Evolutionary conservation across 176 grass and related monocot species (phyloP).

Genomic region (Luzula sylvatica): DNA sequence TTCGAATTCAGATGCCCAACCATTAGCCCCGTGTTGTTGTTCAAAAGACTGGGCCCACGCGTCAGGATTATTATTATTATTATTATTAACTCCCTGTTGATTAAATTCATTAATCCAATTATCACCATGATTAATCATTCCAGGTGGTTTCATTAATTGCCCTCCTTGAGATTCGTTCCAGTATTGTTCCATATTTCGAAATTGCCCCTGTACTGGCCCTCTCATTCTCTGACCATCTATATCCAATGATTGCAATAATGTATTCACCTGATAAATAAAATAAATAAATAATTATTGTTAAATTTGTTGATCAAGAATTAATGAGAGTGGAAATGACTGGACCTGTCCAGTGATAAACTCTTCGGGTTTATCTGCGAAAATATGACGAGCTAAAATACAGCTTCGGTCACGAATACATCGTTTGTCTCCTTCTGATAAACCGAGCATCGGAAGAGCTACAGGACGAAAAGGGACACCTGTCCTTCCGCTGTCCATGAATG

Average conservation of each 20-base stretch:
- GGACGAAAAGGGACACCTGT: constrained; percentile 90
- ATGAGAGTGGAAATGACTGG: background rate
- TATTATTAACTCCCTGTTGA: constrained; percentile 2
- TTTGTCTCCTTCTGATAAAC: constrained; percentile 94
- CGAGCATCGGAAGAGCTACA: constrained; percentile 74
- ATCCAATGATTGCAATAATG: constrained; percentile 85
- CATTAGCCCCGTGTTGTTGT: constrained; percentile 81
- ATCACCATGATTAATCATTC: constrained; percentile 70
- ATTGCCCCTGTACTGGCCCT: constrained; percentile 57
- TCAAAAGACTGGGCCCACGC: constrained; percentile 85
- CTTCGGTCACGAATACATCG: constrained; percentile 91
- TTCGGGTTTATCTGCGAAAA: constrained; percentile 91
- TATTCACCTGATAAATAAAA: constrained; percentile 62
- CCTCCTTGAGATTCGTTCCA: constrained; percentile 88
- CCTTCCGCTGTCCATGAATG: constrained; percentile 68
- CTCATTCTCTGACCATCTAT: constrained; percentile 61
- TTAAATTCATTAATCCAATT: constrained; percentile 84
- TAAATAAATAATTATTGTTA: constrained; percentile 14
- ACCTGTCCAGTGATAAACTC: constrained; percentile 96
- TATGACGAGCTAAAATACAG: constrained; percentile 96
- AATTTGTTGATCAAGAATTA: background rate
- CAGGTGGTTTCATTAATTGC: constrained; percentile 29
- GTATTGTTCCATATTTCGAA: constrained; percentile 79
- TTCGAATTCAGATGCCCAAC: constrained; percentile 95
- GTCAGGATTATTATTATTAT: constrained; percentile 74